Base-by-base conservation (phyloP, 2,329 filamentous ascomycete genomes). In the Diplodia corticola region DNA sequence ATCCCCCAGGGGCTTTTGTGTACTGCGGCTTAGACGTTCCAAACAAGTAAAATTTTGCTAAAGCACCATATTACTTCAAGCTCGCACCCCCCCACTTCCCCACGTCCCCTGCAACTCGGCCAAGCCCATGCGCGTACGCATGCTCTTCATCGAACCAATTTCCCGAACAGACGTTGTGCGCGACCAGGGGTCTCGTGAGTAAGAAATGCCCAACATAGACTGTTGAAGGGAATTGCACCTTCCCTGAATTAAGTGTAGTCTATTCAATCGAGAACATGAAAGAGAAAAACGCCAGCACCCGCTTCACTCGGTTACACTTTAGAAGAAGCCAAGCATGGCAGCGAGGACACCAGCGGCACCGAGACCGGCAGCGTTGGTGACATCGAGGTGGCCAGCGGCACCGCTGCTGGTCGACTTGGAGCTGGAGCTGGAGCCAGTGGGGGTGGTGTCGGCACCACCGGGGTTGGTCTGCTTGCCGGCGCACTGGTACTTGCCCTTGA, bases 281-380 rank as follows among this genome's bases (percentile, higher is more conserved):
- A 65, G 53, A 24, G 40, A 69, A 69, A 73, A 77, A 77, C 75
- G 76, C 76, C 75, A 75, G 73, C 71, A 71, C 74, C 72, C 55
- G 54, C 48, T 54, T 35, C 33, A 46, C 33, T 24, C 66, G 71
- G 68, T 72, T 67, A 71, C 68, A n/a, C 67, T 75, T 80, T 79
- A 83, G 67, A 83, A 74, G 69, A 80, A 72, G 69, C 77, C 78
- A 68, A 83, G 78, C 71, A 83, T 75, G 71, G 80, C 80, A 67
- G 81, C 81, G 61, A 81, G 74, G 68, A 83, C 76, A 74, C 81
- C 81, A 64, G 80, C 76, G 57, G 83, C 70, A 70, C 79, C 79
- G 64, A 81, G 78, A 68, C 78, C 78, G 65, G 77, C 77, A 66
- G 70, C 70, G 40, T 68, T 61, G 63, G 77, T 76, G 40, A 82